These are phyloP conservation scores for Cryphonectria radicalis DNA, from an alignment of 2,329 filamentous ascomycete genomes.

Conservation along the genomic window DNA sequence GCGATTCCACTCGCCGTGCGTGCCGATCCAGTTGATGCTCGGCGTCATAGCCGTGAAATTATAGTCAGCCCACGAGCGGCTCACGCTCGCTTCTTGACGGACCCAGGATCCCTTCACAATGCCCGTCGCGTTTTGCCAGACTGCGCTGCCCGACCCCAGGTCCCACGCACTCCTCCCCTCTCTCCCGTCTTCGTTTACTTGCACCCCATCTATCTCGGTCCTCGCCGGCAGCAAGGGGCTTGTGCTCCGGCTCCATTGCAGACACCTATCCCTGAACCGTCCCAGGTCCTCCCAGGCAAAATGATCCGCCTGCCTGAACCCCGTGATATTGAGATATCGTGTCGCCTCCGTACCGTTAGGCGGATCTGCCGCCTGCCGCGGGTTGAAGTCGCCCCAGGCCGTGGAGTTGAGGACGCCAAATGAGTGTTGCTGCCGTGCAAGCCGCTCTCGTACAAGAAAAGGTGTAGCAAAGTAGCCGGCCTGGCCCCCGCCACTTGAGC, in stretches of 20 bases:
- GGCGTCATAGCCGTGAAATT: conserved; percentile 71
- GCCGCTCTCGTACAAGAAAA: conserved; percentile 48
- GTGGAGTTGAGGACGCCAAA: conserved; percentile 60
- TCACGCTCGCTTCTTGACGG: conserved; percentile 55
- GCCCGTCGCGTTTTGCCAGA: conserved; percentile 82
- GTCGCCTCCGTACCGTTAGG: conserved; percentile 37
- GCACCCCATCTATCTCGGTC: conserved; percentile 43
- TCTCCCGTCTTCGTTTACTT: conserved; percentile 44
- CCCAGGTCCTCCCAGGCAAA: conserved; percentile 79
- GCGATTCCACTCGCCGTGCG: conserved; percentile 67
- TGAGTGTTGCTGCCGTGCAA: conserved; percentile 56
- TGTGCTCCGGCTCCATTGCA: conserved; percentile 62
- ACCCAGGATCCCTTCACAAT: conserved; percentile 78
- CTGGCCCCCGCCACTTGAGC: conserved; percentile 46
- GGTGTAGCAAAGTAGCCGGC: conserved; percentile 49
- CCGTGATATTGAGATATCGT: conserved; percentile 72
- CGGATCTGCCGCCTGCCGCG: conserved; percentile 40
- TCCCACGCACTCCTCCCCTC: conserved; percentile 35
- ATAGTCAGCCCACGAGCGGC: conserved; percentile 52
- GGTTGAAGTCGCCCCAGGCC: conserved; percentile 64
- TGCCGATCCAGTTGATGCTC: conserved; percentile 65
- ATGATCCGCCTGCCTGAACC: conserved; percentile 73
- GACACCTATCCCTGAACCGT: conserved; percentile 67
- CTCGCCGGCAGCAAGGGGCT: conserved; percentile 45
- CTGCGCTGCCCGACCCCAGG: conserved; percentile 41